These are phyloP conservation scores for Kondoa malvinella DNA, from an alignment of 768 basidiomycete genomes.

Conservation along the genomic window DNA sequence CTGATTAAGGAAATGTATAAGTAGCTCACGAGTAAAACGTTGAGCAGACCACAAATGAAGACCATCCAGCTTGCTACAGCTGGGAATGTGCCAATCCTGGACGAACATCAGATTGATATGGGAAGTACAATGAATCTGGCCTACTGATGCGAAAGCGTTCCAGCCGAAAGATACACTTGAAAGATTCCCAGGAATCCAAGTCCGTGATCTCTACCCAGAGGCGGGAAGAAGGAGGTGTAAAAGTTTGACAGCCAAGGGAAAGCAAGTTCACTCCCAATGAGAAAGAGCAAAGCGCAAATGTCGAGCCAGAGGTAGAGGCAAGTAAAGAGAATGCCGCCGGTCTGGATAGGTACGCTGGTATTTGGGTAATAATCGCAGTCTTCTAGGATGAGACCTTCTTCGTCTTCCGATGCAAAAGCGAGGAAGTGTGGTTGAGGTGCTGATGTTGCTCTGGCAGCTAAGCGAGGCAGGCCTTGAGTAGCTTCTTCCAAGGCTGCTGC, in stretches of 20 bases:
- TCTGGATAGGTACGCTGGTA: background rate
- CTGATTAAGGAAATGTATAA: background rate
- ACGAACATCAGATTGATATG: background rate
- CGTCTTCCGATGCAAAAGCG: background rate
- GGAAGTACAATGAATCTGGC: background rate
- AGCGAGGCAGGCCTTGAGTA: background rate
- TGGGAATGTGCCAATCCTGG: background rate
- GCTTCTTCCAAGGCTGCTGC: background rate
- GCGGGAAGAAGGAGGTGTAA: background rate
- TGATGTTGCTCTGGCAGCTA: background rate
- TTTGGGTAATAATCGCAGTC: background rate
- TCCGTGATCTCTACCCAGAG: background rate
- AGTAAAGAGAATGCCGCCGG: background rate
- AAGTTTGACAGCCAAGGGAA: background rate
- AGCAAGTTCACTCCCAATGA: background rate
- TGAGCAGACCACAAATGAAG: background rate
- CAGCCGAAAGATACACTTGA: background rate
- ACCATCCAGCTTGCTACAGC: background rate
- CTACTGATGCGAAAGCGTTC: background rate
- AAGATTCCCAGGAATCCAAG: background rate
- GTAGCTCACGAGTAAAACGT: background rate
- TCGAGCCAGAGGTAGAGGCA: background rate
- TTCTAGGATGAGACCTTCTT: background rate
- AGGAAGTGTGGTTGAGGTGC: background rate
- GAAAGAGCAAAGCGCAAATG: background rate